Conservation (phyloP, 768 basidiomycete genomes). For the Paxillus involutus region DNA sequence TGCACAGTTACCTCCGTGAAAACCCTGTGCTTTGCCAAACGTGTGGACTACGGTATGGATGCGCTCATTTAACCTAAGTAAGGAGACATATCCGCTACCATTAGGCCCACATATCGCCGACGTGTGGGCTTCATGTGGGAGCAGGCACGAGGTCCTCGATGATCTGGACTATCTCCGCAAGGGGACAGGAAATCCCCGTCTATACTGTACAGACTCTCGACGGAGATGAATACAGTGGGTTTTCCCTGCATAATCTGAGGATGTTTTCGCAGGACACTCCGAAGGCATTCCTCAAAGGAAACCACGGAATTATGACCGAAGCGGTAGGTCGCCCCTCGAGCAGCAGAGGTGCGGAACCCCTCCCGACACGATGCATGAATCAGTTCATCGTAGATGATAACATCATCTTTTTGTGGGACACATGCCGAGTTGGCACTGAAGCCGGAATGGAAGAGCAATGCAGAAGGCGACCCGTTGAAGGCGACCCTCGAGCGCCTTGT, state of each 20-base stretch:
- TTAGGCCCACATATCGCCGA: conserved; percentile 50
- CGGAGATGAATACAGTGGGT: conserved; percentile 44
- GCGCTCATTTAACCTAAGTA: no score
- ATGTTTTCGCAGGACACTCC: conserved; percentile 20
- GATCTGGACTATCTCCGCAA: conserved; percentile 40
- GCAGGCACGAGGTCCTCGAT: conserved; percentile 37
- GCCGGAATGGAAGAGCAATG: conserved; percentile 53
- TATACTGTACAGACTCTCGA: conserved; percentile 63
- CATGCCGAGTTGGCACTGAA: conserved; percentile 51
- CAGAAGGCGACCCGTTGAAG: conserved; percentile 34
- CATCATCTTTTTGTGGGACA: conserved; percentile 45
- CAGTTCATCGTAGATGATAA: conserved; percentile 51
- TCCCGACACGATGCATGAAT: conserved; percentile 56
- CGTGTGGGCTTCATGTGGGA: conserved; percentile 56
- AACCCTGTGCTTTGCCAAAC: no score
- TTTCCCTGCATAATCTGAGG: conserved; percentile 23
- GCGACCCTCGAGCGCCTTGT: conserved; percentile 10
- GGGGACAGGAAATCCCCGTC: conserved; percentile 55
- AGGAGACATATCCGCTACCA: conserved; percentile 45
- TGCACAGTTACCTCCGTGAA: no score
- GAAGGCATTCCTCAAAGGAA: conserved; percentile 32
- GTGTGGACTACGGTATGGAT: no score
- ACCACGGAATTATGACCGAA: conserved; percentile 49
- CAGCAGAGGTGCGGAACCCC: conserved; percentile 42
- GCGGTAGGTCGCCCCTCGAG: conserved; percentile 15